A percentile compares a stretch with the other conserved stretches of the same genome.
phyloP scores from a whole-genome alignment of 2,329 filamentous ascomycete genomes.

The Dothideomycetes sp. region DNA sequence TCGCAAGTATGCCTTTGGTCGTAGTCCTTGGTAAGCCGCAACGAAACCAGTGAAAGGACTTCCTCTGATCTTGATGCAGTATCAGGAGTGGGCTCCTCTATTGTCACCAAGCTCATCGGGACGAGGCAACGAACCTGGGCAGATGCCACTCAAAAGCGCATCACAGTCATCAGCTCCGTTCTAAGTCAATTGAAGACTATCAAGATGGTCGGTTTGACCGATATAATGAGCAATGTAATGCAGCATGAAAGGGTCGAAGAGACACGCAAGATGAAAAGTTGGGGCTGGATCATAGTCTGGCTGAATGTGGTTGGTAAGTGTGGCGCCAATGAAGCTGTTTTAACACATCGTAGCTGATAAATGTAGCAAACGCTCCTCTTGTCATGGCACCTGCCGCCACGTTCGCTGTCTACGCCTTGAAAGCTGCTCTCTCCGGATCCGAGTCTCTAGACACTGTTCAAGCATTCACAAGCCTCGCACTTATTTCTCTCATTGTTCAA shows the following conservation, averaged over 20 bases:
- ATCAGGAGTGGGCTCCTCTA: not conserved
- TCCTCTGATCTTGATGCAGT: not conserved
- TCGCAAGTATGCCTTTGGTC: not conserved
- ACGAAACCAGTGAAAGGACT: not conserved
- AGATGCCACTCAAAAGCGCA: not conserved
- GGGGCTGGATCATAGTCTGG: not conserved
- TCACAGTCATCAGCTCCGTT: not conserved
- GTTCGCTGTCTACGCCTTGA: conserved; percentile 1
- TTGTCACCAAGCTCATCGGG: not conserved
- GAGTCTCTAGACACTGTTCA: not conserved
- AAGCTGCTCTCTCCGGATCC: not conserved
- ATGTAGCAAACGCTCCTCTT: not conserved
- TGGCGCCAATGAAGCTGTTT: no score
- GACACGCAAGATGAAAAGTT: not conserved
- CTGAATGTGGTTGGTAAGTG: conserved; percentile 1
- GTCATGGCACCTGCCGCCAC: not conserved
- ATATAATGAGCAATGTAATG: not conserved
- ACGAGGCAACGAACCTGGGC: not conserved
- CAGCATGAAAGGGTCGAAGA: not conserved
- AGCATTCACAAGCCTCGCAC: conserved; percentile 1
- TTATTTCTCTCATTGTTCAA: not conserved
- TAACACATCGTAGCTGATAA: no score
- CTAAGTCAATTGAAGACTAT: not conserved
- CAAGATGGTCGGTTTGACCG: not conserved
- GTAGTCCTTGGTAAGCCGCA: not conserved